A percentile compares a stretch with the other conserved stretches of the same genome.
Conservation (phyloP, 192 early-diverging fungal genomes). For the Coemansia sp. region DNA sequence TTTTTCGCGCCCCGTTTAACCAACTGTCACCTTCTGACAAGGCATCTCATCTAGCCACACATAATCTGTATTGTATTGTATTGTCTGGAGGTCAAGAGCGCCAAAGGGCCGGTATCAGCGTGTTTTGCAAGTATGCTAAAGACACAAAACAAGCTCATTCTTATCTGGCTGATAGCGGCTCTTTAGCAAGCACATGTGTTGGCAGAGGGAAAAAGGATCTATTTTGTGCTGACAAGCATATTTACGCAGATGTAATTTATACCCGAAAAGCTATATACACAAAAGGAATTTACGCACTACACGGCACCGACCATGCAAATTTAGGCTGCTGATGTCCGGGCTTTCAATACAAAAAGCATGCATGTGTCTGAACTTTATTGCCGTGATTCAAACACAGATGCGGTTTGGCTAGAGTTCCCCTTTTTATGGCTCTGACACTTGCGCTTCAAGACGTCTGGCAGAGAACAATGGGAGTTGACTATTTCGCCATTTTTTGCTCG, state of each 20-base stretch:
- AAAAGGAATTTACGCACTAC: too few species aligned
- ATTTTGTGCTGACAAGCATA: conserved; percentile 1
- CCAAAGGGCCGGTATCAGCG: too few species aligned
- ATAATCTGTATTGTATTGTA: too few species aligned
- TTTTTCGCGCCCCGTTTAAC: too few species aligned
- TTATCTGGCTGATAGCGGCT: too few species aligned
- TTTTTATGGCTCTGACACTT: background rate
- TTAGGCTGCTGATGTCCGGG: background rate
- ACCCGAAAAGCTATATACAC: too few species aligned
- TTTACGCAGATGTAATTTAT: background rate
- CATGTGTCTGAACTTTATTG: background rate
- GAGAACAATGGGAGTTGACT: background rate
- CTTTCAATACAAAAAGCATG: background rate
- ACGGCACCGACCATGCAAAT: background rate
- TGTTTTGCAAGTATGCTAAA: too few species aligned
- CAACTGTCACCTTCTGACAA: too few species aligned
- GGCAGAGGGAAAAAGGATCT: background rate
- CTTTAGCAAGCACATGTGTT: too few species aligned
- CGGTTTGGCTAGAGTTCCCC: background rate
- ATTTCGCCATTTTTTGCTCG: conserved; percentile 1
- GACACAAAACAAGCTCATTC: too few species aligned
- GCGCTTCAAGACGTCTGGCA: background rate
- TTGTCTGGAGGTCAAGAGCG: too few species aligned
- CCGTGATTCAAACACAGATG: background rate
- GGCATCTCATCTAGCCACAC: too few species aligned